Evolutionary conservation across 345 rosid species (phyloP).

Genomic region (Limnanthes douglasii): DNA sequence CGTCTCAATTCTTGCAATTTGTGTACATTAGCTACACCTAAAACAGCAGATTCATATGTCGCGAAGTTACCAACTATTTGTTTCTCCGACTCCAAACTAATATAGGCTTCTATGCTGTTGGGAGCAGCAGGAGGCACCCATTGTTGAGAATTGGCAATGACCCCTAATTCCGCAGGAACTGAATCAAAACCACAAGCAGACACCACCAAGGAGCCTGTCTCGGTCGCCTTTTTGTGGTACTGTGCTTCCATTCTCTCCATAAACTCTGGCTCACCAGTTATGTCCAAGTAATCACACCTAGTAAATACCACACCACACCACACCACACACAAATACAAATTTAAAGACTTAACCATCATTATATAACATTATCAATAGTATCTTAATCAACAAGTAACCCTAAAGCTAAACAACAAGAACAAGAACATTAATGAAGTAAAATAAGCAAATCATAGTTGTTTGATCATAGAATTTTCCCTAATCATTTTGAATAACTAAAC

Average conservation of each 20-base stretch:
- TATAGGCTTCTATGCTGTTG: slow-evolving; percentile 52
- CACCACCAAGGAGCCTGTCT: slow-evolving; percentile 57
- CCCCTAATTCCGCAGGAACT: slow-evolving; percentile 73
- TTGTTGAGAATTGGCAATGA: slow-evolving; percentile 63
- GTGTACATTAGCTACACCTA: slow-evolving; percentile 52
- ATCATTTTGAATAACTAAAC: background rate
- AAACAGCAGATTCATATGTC: slow-evolving; percentile 71
- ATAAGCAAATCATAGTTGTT: slow-evolving; percentile 1
- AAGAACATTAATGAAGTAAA: too few relatives aligned
- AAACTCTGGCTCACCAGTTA: slow-evolving; percentile 87
- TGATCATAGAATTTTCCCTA: background rate
- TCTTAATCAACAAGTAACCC: too few relatives aligned
- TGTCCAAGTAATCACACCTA: slow-evolving; percentile 88
- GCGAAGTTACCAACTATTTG: slow-evolving; percentile 63
- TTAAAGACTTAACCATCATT: too few relatives aligned
- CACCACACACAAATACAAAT: too few relatives aligned
- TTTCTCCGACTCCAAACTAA: slow-evolving; percentile 65
- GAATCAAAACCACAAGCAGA: slow-evolving; percentile 97
- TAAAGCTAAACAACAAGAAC: too few relatives aligned
- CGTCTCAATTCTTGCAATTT: slow-evolving; percentile 53
- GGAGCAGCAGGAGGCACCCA: slow-evolving; percentile 62
- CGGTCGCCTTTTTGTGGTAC: slow-evolving; percentile 52
- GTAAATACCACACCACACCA: background rate
- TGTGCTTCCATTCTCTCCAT: slow-evolving; percentile 70
- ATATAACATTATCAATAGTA: too few relatives aligned